These are phyloP conservation scores for Cladosporium sp. DNA, from an alignment of 2,329 filamentous ascomycete genomes.

Conservation along the genomic window DNA sequence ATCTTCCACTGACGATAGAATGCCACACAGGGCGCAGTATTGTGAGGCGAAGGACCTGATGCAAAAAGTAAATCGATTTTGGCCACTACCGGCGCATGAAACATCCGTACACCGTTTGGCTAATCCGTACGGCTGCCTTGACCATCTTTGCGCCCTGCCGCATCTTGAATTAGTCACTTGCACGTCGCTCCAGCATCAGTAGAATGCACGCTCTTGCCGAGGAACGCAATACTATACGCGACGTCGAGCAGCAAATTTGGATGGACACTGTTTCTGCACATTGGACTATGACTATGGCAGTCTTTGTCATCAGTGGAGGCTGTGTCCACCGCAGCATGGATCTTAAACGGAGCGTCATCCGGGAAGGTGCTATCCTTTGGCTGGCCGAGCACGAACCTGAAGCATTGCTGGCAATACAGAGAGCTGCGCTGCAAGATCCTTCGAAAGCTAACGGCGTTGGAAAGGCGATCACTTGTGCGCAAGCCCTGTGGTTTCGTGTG, in stretches of 20 bases:
- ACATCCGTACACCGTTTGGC: background rate
- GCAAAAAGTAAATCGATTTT: background rate
- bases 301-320: background rate
- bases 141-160: background rate
- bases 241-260: background rate
- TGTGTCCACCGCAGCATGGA: background rate
- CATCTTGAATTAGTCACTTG: background rate
- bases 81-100: background rate
- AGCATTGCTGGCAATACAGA: background rate
- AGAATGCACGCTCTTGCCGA: too few relatives aligned
- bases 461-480: slow-evolving; percentile 16
- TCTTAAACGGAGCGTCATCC: background rate
- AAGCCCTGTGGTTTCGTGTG: slow-evolving; percentile 21
- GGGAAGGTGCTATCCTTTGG: background rate
- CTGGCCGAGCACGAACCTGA: background rate
- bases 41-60: background rate
- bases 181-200: background rate
- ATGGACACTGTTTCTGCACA: background rate
- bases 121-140: background rate
- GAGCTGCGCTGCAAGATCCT: background rate
- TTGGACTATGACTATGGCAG: background rate
- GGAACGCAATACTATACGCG: background rate
- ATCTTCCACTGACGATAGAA: background rate
- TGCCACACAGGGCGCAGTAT: background rate
- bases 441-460: slow-evolving; percentile 16